Evolutionary conservation across 441 rosid species (phyloP), one percentile per base, ranked within the genome.

Genomic region (Pelargonium myrrhifolium): DNA sequence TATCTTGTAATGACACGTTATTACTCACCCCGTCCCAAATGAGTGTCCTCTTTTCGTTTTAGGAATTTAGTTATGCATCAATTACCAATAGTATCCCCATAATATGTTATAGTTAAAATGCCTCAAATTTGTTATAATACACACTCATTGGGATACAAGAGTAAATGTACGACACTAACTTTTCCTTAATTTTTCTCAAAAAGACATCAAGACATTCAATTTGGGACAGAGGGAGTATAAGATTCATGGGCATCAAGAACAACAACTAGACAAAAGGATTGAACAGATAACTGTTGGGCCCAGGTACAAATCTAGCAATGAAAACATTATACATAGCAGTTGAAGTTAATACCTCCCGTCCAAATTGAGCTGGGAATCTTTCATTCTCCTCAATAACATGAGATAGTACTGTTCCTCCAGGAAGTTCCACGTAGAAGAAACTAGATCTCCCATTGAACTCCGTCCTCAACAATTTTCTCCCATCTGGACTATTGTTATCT

Each of bases 361-460:
- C 98, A 78, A 90, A 93, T 72, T 90, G 98, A 59, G 84, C 85
- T 11, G 96, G 98, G 73, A 93, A 93, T 64, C 62, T 85, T 76
- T 87, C 93, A 31, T 85, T 86, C 76, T 89, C 98, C 66, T 85
- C 88, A 73, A 86, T 73, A 39, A 73, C 65, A 79, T 86, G 96
- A 9, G 77, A 83, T 55, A 90, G 72, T 62, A 86, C 69, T 4
- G 86, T 78, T 65, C 93, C 94, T 68, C 80, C 96, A 49, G 97
- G 91, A 59, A 89, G 89, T 74, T 87, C 91, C 74, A 81, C 89
- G 71, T 93, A 89, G 80, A 90, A 93, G 80, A 86, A 86, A 76
- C 86, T 85, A 61, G 45, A 70, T 66, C 76, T 84, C 67, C 73
- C 71, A 63, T 85, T 81, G 70, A 84, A 86, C 72, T 90, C 82